Evolutionary conservation across 306 rosid species (phyloP).

Genomic region (Lathyrus sativus): DNA sequence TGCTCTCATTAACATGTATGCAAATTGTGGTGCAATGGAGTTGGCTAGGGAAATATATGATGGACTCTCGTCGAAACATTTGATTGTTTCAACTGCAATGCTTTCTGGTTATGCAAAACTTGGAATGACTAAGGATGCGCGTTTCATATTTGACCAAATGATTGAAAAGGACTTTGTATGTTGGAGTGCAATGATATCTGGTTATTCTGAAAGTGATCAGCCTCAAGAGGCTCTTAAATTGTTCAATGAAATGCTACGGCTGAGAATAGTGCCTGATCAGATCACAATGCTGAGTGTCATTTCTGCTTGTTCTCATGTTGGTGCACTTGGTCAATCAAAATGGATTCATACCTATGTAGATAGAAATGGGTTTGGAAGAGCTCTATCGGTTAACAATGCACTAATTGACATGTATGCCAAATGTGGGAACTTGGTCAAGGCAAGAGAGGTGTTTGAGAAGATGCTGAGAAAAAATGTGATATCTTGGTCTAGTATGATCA

Average conservation of each 20-base stretch:
- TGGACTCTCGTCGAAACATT: slow-evolving; percentile 47
- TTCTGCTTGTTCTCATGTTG: slow-evolving; percentile 71
- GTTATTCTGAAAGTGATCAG: slow-evolving; percentile 71
- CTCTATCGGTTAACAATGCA: slow-evolving; percentile 63
- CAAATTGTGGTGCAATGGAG: slow-evolving; percentile 71
- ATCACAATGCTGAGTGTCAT: slow-evolving; percentile 76
- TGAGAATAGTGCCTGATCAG: slow-evolving; percentile 59
- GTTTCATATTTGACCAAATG: slow-evolving; percentile 64
- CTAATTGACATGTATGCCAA: slow-evolving; percentile 78
- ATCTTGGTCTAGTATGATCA: slow-evolving; percentile 82
- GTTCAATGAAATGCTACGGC: slow-evolving; percentile 61
- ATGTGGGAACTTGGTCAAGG: slow-evolving; percentile 60
- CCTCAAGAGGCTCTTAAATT: slow-evolving; percentile 71
- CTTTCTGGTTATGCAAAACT: slow-evolving; percentile 68
- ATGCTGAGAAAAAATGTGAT: slow-evolving; percentile 68
- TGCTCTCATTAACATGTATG: slow-evolving; percentile 73
- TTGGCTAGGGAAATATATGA: slow-evolving; percentile 61
- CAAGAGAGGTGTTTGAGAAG: slow-evolving; percentile 64
- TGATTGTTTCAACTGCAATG: slow-evolving; percentile 76
- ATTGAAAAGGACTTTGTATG: slow-evolving; percentile 67
- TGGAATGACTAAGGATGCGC: slow-evolving; percentile 61
- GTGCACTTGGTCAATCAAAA: slow-evolving; percentile 52
- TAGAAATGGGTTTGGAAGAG: slow-evolving; percentile 60
- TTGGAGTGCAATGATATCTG: slow-evolving; percentile 88
- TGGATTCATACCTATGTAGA: slow-evolving; percentile 62